Percentiles rank a stretch among this genome's conserved stretches.
Conservation (phyloP, 1,284 basidiomycete genomes). For the Sanghuangporus weigelae region DNA sequence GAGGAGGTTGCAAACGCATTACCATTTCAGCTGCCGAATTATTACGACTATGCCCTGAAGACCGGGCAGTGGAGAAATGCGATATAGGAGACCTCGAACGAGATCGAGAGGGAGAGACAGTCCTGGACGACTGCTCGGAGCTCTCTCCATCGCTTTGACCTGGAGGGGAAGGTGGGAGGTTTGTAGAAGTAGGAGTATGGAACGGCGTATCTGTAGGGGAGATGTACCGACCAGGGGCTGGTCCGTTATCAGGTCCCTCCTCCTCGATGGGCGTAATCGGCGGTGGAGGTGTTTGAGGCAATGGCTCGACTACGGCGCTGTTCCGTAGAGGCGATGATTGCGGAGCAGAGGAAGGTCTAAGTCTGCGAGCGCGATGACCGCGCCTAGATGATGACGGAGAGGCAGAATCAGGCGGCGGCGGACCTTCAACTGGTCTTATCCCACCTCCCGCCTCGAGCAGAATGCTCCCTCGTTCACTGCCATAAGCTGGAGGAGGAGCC, state of each 20-base stretch:
- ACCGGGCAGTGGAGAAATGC: slow-evolving; percentile 25
- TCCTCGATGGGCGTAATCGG: slow-evolving; percentile 77
- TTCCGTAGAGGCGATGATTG: slow-evolving; percentile 58
- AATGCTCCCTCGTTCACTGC: slow-evolving; percentile 90
- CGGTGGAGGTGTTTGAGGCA: slow-evolving; percentile 61
- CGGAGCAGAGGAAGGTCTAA: slow-evolving; percentile 36
- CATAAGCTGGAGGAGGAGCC: slow-evolving; percentile 93
- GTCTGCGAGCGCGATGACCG: slow-evolving; percentile 52
- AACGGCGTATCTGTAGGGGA: slow-evolving; percentile 62
- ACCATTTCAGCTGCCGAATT: slow-evolving; percentile 42
- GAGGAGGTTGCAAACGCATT: slow-evolving; percentile 66
- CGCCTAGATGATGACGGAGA: slow-evolving; percentile 48
- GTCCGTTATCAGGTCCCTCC: slow-evolving; percentile 36
- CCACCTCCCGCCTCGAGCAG: slow-evolving; percentile 83
- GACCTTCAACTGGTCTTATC: slow-evolving; percentile 37
- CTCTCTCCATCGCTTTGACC: slow-evolving; percentile 24
- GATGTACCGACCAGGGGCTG: slow-evolving; percentile 46
- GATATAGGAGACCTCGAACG: slow-evolving; percentile 29
- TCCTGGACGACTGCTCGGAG: slow-evolving; percentile 41
- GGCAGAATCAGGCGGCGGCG: slow-evolving; percentile 40
- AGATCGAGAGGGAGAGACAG: slow-evolving; percentile 32
- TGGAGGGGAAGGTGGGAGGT: slow-evolving; percentile 44
- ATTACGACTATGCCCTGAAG: slow-evolving; percentile 35
- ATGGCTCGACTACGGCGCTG: slow-evolving; percentile 33
- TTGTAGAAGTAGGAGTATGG: slow-evolving; percentile 46